phyloP scores from a whole-genome alignment of 345 rosid genomes.

The Eutrema japonicum region DNA sequence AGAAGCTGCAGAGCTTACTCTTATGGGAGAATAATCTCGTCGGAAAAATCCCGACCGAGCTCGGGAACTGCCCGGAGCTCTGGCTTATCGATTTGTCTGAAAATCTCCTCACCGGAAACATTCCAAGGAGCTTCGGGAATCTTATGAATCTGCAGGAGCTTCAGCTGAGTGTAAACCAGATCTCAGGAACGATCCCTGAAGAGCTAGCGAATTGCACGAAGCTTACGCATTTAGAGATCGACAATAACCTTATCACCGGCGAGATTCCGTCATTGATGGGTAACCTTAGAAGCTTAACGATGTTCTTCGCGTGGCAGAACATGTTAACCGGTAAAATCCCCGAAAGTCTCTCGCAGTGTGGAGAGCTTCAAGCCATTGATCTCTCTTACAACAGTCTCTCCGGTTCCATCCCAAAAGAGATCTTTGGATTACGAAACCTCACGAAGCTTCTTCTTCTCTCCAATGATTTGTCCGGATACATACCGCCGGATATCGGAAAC shows the following conservation, averaged over 20 bases:
- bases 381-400: constrained; percentile 71
- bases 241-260: constrained; percentile 80
- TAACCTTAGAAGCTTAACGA: constrained; percentile 59
- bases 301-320: constrained; percentile 85
- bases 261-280: constrained; percentile 70
- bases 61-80: constrained; percentile 67
- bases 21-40: constrained; percentile 81
- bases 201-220: constrained; percentile 60
- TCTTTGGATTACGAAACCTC: constrained; percentile 65
- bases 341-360: constrained; percentile 61
- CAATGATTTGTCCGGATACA: constrained; percentile 64
- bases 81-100: constrained; percentile 67
- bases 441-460: constrained; percentile 83
- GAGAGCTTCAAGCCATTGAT: constrained; percentile 73
- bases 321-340: constrained; percentile 80
- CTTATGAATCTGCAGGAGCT: constrained; percentile 62
- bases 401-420: constrained; percentile 76
- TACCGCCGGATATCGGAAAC: constrained; percentile 73
- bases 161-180: constrained; percentile 75
- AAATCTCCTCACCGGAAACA: constrained; percentile 75
- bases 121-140: constrained; percentile 68
- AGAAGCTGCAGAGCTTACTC: constrained; percentile 58
- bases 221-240: constrained; percentile 75
- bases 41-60: constrained; percentile 71
- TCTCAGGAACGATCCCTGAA: constrained; percentile 73